Conservation (phyloP, 1,284 basidiomycete genomes). For the Pseudozyma sp. region DNA sequence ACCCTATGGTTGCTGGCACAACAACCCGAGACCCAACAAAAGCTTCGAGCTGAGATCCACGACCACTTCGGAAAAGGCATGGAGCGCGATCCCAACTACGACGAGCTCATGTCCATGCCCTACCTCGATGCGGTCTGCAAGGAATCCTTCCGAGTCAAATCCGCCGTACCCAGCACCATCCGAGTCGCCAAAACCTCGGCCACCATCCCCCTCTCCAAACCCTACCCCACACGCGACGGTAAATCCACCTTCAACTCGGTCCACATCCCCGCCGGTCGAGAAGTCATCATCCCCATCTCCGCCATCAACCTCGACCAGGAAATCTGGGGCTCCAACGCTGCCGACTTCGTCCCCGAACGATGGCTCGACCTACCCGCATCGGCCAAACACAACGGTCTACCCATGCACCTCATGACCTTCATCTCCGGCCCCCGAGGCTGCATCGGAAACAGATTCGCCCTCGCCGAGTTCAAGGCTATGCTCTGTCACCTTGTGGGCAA, state of each 20-base stretch:
- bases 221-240: conserved; percentile 49
- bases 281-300: conserved; percentile 56
- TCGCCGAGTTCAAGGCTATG: conserved; percentile 64
- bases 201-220: conserved; percentile 54
- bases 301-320: conserved; percentile 39
- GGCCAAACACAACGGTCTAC: conserved; percentile 34
- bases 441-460: conserved; percentile 61
- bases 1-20: conserved; percentile 53
- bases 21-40: conserved; percentile 40
- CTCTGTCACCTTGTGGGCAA: conserved; percentile 45
- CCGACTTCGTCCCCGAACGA: conserved; percentile 55
- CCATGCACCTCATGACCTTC: conserved; percentile 57
- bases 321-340: conserved; percentile 59
- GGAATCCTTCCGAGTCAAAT: conserved; percentile 53
- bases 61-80: conserved; percentile 38
- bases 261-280: conserved; percentile 47
- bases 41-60: conserved; percentile 59
- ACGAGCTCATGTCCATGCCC: conserved; percentile 52
- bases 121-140: conserved; percentile 61
- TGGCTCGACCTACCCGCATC: conserved; percentile 53
- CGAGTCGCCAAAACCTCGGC: conserved; percentile 42
- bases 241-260: conserved; percentile 48
- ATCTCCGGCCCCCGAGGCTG: conserved; percentile 61
- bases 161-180: conserved; percentile 55
- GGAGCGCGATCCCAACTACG: conserved; percentile 49